phyloP scores from a whole-genome alignment of 148 eudicot genomes.

The Camellia japonica region DNA sequence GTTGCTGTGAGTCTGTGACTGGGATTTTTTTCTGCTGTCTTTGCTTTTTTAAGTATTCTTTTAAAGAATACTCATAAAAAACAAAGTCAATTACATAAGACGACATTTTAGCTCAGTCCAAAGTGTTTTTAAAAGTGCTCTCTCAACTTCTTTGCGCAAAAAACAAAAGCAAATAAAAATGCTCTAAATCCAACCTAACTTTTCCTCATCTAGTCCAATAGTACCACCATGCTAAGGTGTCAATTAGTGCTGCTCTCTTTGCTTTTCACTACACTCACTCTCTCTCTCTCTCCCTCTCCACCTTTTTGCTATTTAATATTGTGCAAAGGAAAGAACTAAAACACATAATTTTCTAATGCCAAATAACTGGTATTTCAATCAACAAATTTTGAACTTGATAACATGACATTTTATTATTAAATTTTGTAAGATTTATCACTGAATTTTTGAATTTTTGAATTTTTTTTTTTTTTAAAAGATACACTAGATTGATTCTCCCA shows the following conservation, averaged over 20 bases:
- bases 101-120: neutral
- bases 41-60: neutral
- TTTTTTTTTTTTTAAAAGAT: no score
- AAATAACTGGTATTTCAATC: neutral
- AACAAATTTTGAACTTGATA: no score
- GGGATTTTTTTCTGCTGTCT: neutral
- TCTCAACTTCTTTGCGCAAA: neutral
- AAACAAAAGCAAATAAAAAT: neutral
- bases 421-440: no score
- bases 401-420: no score
- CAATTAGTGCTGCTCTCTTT: neutral
- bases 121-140: neutral
- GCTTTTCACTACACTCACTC: neutral
- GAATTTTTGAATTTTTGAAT: no score
- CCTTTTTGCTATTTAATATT: neutral
- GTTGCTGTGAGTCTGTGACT: neutral
- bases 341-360: no score
- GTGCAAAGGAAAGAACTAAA: no score
- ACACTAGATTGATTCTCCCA: no score
- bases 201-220: neutral
- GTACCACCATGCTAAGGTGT: neutral
- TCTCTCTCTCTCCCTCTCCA: no score
- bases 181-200: neutral
- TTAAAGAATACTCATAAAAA: neutral
- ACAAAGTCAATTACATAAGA: neutral